These are phyloP conservation scores for Kwoniella sp. DNA, from an alignment of 768 basidiomycete species.

Conservation along the genomic window DNA sequence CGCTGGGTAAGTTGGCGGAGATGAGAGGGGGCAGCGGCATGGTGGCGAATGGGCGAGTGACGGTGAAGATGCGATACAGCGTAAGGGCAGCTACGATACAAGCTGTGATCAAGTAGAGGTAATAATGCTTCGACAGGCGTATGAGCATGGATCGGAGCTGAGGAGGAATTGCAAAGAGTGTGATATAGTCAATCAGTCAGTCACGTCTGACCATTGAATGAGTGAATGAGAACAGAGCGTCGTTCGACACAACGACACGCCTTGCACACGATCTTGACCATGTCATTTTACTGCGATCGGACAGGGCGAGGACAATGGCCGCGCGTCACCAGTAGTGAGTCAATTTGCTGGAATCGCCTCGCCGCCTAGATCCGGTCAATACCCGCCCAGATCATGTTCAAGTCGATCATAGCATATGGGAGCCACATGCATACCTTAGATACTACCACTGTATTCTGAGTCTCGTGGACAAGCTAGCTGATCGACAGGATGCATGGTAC, in stretches of 20 bases:
- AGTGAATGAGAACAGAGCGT: too few relatives aligned
- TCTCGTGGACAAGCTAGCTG: too few relatives aligned
- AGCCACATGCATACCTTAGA: too few relatives aligned
- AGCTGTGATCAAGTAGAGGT: not conserved
- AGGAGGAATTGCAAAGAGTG: not conserved
- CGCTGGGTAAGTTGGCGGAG: conserved; percentile 29
- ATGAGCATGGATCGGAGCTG: not conserved
- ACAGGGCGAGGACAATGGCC: too few relatives aligned
- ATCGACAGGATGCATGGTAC: too few relatives aligned
- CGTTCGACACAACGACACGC: too few relatives aligned
- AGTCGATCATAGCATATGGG: too few relatives aligned
- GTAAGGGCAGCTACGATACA: not conserved
- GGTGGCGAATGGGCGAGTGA: not conserved
- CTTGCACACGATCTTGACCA: too few relatives aligned
- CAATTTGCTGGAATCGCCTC: not conserved
- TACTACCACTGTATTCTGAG: too few relatives aligned
- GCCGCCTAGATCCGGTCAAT: not conserved
- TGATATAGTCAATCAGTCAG: not conserved
- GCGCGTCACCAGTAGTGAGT: too few relatives aligned
- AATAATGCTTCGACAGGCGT: not conserved
- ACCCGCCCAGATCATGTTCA: not conserved
- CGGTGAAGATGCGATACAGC: not conserved
- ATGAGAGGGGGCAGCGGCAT: conserved; percentile 34
- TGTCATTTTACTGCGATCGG: too few relatives aligned
- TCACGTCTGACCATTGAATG: not conserved